Evolutionary conservation across 345 rosid genomes (phyloP), one percentile per base, ranked within the genome.

Genomic region (Pelargonium nanum): DNA sequence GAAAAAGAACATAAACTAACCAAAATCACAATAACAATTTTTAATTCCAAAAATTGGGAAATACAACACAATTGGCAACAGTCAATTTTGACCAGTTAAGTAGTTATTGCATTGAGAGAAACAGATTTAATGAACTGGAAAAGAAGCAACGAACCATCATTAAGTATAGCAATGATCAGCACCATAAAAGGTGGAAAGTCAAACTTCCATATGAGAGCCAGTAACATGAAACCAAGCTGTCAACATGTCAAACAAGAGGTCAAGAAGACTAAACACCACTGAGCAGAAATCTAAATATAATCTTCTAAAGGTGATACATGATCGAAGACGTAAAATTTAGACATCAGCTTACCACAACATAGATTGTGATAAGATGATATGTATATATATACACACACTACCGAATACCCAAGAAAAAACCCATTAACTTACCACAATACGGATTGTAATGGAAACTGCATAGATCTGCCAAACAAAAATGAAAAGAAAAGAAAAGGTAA

Each of bases 101-200:
- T 28, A 3, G 3, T 28, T 7, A 28, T 28, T 3, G 32, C 4
- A 28, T 34, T 15, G 13, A 15, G 30, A 60, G 72, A 2, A 30
- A 16, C 24, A 20, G 16, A 32, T 34, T 22, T 22, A 40, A 26
- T 61, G 25, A 71, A 20, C 30, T n/a, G 24, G 28, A 45, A 60
- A 19, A 59, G 34, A 22, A 53, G 26, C 24, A 61, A 80, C 91
- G 0, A 65, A 93, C 97, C 99, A 68, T 93, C 97, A 63, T 93
- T 93, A 34, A 89, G 89, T 73, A 93, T 89, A 26, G 99, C 99
- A 59, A 93, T 93, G 63, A 89, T 85, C 77, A 93, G 97, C 78
- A 93, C 99, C 99, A 93, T 93, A 73, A 93, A 93, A 56, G 99
- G 99, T 50, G 99, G 99, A 70, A 93, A 93, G 72, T 93, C 99